phyloP scores from a whole-genome alignment of 1,139 yeast genomes.

The Citeromyces siamensis region DNA sequence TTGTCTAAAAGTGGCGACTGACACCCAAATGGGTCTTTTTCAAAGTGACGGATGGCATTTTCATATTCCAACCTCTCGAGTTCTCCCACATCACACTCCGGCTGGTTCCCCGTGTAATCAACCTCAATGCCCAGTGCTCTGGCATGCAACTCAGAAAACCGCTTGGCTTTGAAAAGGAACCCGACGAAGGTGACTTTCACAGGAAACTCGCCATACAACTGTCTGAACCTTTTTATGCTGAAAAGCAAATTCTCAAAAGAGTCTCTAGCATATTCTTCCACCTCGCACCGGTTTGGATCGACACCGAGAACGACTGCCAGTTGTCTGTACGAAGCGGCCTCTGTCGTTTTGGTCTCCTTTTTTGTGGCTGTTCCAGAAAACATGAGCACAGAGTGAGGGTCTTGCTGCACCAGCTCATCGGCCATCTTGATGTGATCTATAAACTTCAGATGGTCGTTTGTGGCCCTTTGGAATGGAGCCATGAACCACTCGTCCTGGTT shows the following conservation, averaged over 20 bases:
- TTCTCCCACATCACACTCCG: not conserved
- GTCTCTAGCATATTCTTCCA: constrained; percentile 70
- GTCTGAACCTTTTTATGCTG: constrained; percentile 44
- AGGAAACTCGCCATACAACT: constrained; percentile 37
- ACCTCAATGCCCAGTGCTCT: constrained; percentile 11
- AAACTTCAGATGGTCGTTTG: constrained; percentile 55
- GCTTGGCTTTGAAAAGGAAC: constrained; percentile 53
- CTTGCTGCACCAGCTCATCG: constrained; percentile 20
- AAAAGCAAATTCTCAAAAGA: constrained; percentile 70
- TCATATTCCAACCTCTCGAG: not conserved
- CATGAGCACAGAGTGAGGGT: constrained; percentile 23
- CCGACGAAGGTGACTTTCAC: constrained; percentile 45
- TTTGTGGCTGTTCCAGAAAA: constrained; percentile 76
- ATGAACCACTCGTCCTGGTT: constrained; percentile 44
- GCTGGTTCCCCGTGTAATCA: not conserved
- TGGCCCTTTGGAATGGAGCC: constrained; percentile 56
- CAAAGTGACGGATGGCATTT: not conserved
- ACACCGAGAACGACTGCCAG: constrained; percentile 19
- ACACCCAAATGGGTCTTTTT: not conserved
- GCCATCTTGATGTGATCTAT: constrained; percentile 43
- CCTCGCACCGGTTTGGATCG: constrained; percentile 17
- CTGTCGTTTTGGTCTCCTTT: constrained; percentile 33
- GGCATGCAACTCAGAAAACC: constrained; percentile 50
- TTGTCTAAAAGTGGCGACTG: not conserved
- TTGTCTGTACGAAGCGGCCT: constrained; percentile 44